phyloP scores from a whole-genome alignment of 176 grass and related monocot species.

The Bothriochloa decipiens region DNA sequence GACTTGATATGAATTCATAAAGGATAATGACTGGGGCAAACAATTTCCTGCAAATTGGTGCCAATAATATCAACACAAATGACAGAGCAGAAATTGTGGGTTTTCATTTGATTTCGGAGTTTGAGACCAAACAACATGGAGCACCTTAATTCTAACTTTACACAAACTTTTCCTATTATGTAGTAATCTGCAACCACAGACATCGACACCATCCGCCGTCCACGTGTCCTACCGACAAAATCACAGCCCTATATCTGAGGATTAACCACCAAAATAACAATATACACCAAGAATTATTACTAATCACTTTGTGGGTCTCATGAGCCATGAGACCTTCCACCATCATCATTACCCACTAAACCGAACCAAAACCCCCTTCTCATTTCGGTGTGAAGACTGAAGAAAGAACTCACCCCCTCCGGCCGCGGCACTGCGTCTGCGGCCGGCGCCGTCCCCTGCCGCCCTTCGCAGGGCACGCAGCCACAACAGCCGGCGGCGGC shows the following conservation, averaged over 20 bases:
- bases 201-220: constrained; percentile 33
- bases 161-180: too few species aligned
- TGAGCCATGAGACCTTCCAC: constrained; percentile 15
- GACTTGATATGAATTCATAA: too few species aligned
- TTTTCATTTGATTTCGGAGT: too few species aligned
- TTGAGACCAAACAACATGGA: too few species aligned
- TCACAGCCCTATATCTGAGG: constrained; percentile 44
- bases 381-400: background rate
- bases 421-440: constrained; percentile 57
- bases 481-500: constrained; percentile 48
- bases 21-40: too few species aligned
- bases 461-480: constrained; percentile 63
- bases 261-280: background rate
- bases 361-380: constrained; percentile 9
- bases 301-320: constrained; percentile 38
- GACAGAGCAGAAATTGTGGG: too few species aligned
- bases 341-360: constrained; percentile 32
- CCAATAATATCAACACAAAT: background rate
- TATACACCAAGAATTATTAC: constrained; percentile 37
- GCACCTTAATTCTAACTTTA: too few species aligned
- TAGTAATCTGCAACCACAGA: constrained; percentile 12
- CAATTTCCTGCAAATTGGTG: too few species aligned
- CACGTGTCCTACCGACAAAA: constrained; percentile 37
- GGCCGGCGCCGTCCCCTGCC: constrained; percentile 61
- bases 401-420: constrained; percentile 26